Conservation (phyloP, 352 stramenopile genomes). For the Globisporangium perplexum region DNA sequence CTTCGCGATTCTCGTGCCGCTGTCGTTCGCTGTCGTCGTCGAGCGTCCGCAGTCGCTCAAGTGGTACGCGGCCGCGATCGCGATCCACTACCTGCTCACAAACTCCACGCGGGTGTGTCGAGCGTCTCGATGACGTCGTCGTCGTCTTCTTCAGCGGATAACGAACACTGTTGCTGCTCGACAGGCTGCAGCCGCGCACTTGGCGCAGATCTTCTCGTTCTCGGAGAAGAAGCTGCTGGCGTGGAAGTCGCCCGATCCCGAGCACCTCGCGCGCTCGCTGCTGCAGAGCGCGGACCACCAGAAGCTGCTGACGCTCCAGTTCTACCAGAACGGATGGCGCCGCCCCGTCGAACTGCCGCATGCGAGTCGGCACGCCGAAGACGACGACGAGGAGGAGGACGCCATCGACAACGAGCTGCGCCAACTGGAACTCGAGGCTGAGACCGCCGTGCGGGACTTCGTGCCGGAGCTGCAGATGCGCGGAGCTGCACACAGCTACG, state of each 20-base stretch:
- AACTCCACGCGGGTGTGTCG: constrained; percentile 18
- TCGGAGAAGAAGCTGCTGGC: not conserved
- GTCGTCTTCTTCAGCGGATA: no score
- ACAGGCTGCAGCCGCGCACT: constrained; percentile 8
- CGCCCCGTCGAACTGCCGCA: not conserved
- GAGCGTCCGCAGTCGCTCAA: constrained; percentile 52
- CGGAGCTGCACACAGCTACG: not conserved
- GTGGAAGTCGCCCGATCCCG: constrained; percentile 2
- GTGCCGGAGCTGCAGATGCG: constrained; percentile 24
- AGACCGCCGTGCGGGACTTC: constrained; percentile 32
- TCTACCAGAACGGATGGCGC: constrained; percentile 47
- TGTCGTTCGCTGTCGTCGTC: constrained; percentile 52
- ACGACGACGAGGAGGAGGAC: not conserved
- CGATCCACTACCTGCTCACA: constrained; percentile 40
- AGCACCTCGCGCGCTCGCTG: constrained; percentile 25
- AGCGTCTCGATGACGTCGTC: not conserved
- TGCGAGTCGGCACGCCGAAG: constrained; percentile 9
- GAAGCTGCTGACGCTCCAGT: constrained; percentile 29
- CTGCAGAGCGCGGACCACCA: constrained; percentile 32
- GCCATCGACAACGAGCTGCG: constrained; percentile 8
- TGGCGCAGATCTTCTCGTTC: constrained; percentile 18
- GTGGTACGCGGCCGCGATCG: constrained; percentile 49
- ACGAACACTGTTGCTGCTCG: not conserved
- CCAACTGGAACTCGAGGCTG: constrained; percentile 23
- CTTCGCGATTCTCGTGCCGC: constrained; percentile 35